Evolutionary conservation across 2,329 filamentous ascomycete species (phyloP), one percentile per base, ranked within the genome.

Genomic region (Tolypocladium guangdongense): DNA sequence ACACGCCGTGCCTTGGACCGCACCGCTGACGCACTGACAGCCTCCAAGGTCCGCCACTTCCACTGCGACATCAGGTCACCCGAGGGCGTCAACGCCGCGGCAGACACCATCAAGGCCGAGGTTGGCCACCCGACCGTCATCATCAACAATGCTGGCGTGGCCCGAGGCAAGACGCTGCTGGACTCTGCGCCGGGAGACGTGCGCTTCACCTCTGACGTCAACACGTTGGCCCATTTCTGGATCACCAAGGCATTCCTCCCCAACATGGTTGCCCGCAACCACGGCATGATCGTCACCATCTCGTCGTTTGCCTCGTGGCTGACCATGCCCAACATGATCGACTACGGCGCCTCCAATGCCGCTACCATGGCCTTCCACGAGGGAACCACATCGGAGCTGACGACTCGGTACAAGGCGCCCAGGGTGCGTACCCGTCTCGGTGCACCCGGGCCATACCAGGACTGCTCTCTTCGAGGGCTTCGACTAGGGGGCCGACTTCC

Each of bases 211-310:
- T 88, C 89, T 65, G 82, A 83, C 55, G 82, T 90, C 60, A 90
- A 90, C 68, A 73, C 82, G 0, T 65, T 89, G 35, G 74, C 82
- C 2, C 85, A 86, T 68, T 88, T 81, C 72, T 83, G 78, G 74
- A 75, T 83, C n/a, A 70, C 77, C 7, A 78, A 82, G 63, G 78
- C 83, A 54, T 89, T 89, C 67, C 71, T 90, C 1, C 86, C 86
- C 0, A 64, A 70, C 58, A 86, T 90, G 77, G 68, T 85, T 51
- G 63, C 68, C 8, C 64, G 63, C 14, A 82, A 88, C 69, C 86
- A 90, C 69, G 86, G 87, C 55, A 87, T 87, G 76, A 66, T 90
- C 41, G 83, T 89, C 24, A 89, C 83, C 0, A 77, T 90, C 24
- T 81, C 86, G 16, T 83, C 78, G 2, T 74, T 81, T 49, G 84